Conservation (phyloP, 2,329 filamentous ascomycete genomes). For the Verticillium alfalfae region DNA sequence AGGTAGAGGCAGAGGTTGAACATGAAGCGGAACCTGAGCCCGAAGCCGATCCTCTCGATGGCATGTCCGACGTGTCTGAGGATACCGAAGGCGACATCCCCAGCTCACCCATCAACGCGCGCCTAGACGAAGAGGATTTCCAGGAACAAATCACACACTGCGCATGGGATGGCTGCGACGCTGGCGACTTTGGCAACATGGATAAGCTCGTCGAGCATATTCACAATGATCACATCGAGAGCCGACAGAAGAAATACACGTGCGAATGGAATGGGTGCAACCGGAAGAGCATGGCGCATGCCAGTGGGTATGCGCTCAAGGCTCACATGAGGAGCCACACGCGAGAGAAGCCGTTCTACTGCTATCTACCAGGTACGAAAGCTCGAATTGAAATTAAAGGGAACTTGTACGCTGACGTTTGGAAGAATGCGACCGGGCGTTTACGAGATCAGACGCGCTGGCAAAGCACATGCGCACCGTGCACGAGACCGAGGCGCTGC, state of each 20-base stretch:
- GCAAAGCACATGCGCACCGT: constrained; percentile 99
- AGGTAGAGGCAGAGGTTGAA: constrained; percentile 32
- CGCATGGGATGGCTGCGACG: constrained; percentile 70
- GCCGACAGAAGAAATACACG: constrained; percentile 92
- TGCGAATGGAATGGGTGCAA: constrained; percentile 93
- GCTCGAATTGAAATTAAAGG: constrained; percentile 13
- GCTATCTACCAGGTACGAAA: constrained; percentile 74
- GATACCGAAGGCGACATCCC: constrained; percentile 86
- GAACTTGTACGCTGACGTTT: constrained; percentile 11
- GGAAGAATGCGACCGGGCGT: constrained; percentile 91
- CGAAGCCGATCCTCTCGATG: constrained; percentile 48
- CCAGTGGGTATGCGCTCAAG: constrained; percentile 90
- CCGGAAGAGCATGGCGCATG: constrained; percentile 84
- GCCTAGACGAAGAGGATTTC: constrained; percentile 68
- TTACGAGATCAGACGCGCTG: constrained; percentile 90
- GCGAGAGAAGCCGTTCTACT: constrained; percentile 97
- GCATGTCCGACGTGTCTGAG: constrained; percentile 71
- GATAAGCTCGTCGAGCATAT: constrained; percentile 77
- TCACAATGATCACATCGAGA: constrained; percentile 91
- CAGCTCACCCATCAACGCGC: constrained; percentile 60
- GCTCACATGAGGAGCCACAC: constrained; percentile 98
- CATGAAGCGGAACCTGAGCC: constrained; percentile 39
- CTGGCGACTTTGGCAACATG: constrained; percentile 72
- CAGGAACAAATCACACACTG: constrained; percentile 75
- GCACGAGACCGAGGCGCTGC: constrained; percentile 90